Conservation (phyloP, 805 yeast genomes). For the Candida nitratophila region DNA sequence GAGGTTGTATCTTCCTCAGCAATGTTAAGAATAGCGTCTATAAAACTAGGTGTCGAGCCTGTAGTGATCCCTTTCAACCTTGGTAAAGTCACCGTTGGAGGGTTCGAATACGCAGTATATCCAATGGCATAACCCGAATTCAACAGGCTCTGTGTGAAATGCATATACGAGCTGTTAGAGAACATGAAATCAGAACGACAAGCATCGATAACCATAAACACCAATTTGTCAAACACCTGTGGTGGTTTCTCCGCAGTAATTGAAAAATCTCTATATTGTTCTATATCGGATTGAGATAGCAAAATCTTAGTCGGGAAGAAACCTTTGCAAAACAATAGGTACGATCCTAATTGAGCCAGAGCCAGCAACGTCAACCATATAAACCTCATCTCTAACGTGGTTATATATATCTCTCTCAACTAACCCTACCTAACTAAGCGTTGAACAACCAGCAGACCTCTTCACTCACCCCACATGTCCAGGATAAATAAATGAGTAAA, state of each 20-base stretch:
- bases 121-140: conserved; percentile 70
- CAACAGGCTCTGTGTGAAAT: conserved; percentile 57
- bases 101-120: conserved; percentile 85
- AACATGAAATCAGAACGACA: conserved; percentile 83
- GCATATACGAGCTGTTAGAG: conserved; percentile 57
- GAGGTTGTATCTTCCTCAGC: conserved; percentile 82
- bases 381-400: conserved; percentile 7
- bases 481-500: too few relatives aligned
- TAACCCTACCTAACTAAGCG: too few relatives aligned
- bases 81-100: conserved; percentile 96
- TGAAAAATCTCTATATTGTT: conserved; percentile 25
- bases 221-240: conserved; percentile 56
- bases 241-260: conserved; percentile 21
- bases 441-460: too few relatives aligned
- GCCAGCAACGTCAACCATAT: conserved; percentile 13
- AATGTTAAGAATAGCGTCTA: conserved; percentile 90
- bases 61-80: conserved; percentile 89
- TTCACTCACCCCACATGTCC: too few relatives aligned
- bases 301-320: conserved; percentile 89
- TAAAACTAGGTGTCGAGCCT: conserved; percentile 88
- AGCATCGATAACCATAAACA: conserved; percentile 89
- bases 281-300: conserved; percentile 49
- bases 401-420: too few relatives aligned
- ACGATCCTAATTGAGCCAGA: conserved; percentile 41
- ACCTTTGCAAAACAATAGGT: conserved; percentile 65